Percentiles rank a stretch among this genome's conserved stretches.
Evolutionary conservation across 2,329 filamentous ascomycete genomes (phyloP).

Genomic region (Trichoderma citrinoviride): DNA sequence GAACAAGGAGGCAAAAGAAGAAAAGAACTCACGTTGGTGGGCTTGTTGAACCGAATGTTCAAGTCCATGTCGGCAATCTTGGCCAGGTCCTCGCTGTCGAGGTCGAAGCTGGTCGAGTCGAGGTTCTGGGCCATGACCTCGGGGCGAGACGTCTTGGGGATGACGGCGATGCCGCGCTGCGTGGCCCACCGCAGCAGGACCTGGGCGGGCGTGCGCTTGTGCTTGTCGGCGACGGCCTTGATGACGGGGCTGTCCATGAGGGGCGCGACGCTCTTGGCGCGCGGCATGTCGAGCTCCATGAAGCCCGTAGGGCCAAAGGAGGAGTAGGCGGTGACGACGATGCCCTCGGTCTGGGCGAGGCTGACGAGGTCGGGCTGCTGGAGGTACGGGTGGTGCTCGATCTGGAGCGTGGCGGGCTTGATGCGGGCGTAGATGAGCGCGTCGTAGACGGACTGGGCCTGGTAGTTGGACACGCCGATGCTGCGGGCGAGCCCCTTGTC

Average conservation of each 20-base stretch:
- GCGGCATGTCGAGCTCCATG: constrained; percentile 70
- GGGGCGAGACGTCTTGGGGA: constrained; percentile 67
- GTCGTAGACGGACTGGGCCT: constrained; percentile 73
- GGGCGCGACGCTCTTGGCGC: constrained; percentile 55
- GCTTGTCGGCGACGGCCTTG: constrained; percentile 63
- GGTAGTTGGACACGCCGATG: constrained; percentile 84
- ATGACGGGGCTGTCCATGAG: constrained; percentile 70
- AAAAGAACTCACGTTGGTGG: constrained; percentile 57
- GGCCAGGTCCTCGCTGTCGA: constrained; percentile 64
- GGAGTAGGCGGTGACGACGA: constrained; percentile 78
- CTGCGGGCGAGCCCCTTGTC: constrained; percentile 64
- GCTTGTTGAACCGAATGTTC: constrained; percentile 74
- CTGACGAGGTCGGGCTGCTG: constrained; percentile 70
- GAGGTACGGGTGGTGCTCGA: constrained; percentile 89
- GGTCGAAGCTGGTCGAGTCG: constrained; percentile 62
- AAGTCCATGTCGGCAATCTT: constrained; percentile 64
- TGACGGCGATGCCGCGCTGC: constrained; percentile 75
- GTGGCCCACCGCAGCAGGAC: constrained; percentile 84
- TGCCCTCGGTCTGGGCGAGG: constrained; percentile 66
- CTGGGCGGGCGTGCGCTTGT: constrained; percentile 73
- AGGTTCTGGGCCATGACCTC: constrained; percentile 63
- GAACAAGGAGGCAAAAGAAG: too few species aligned
- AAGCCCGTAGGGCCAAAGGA: constrained; percentile 79
- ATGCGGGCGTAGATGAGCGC: constrained; percentile 74
- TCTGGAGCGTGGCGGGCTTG: constrained; percentile 74